These are phyloP conservation scores for Crucihimalaya himalaica DNA, from an alignment of 345 rosid genomes.

Conservation along the genomic window DNA sequence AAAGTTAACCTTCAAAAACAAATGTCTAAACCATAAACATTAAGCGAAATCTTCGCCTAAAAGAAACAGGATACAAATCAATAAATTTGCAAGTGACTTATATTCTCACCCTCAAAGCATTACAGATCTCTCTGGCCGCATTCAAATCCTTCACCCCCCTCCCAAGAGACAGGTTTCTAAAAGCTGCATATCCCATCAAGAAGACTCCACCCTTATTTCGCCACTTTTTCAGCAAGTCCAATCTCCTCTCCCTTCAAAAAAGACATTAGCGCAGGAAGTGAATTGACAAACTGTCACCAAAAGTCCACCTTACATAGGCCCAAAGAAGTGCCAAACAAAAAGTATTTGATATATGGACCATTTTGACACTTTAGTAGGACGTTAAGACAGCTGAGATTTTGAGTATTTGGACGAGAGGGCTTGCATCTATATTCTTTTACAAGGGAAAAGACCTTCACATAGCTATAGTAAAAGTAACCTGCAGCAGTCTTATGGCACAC, in stretches of 20 bases:
- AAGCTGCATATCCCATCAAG: conserved; percentile 86
- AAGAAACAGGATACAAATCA: background rate
- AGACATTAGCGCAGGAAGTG: conserved; percentile 34
- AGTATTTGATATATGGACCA: background rate
- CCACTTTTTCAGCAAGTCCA: conserved; percentile 83
- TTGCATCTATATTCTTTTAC: background rate
- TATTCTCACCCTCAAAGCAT: conserved; percentile 76
- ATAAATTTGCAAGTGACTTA: background rate
- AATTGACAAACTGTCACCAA: conserved; percentile 13
- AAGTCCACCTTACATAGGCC: conserved; percentile 15
- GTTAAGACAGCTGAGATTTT: conserved; percentile 7
- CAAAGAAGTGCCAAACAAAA: background rate
- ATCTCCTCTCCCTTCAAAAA: conserved; percentile 75
- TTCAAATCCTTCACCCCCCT: conserved; percentile 75
- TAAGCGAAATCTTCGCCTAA: background rate
- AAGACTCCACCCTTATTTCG: conserved; percentile 90
- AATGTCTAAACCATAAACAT: conserved; percentile 2
- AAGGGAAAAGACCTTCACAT: background rate
- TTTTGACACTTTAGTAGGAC: background rate
- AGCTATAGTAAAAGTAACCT: background rate
- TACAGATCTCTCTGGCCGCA: conserved; percentile 67
- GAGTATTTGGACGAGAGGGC: conserved; percentile 1
- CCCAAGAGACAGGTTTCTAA: conserved; percentile 89
- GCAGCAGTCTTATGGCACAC: background rate
- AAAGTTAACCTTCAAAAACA: background rate